phyloP scores from a whole-genome alignment of 2,329 filamentous ascomycete species.

The Scedosporium apiospermum region DNA sequence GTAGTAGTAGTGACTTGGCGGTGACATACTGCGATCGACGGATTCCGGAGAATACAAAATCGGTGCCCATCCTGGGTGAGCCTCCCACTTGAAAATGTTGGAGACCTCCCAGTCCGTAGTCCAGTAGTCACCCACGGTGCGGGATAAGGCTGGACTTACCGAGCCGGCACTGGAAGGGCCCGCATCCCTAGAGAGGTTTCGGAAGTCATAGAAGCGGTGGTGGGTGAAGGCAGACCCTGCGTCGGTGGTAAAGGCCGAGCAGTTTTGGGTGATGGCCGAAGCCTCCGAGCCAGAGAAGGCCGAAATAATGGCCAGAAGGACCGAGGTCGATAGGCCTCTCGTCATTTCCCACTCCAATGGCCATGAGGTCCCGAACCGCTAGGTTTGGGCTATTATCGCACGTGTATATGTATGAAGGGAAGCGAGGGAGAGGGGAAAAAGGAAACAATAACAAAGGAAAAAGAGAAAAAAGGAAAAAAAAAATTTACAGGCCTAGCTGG shows the following conservation, averaged over 20 bases:
- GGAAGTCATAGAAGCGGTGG: slow-evolving; percentile 1
- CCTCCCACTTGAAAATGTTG: background rate
- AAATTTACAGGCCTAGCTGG: no score
- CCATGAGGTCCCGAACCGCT: no score
- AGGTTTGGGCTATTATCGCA: no score
- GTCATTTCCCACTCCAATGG: no score
- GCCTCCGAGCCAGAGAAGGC: background rate
- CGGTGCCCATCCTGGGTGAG: background rate
- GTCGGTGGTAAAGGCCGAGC: background rate
- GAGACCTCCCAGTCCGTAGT: background rate
- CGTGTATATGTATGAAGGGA: no score
- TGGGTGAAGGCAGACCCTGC: background rate
- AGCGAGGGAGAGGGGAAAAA: no score
- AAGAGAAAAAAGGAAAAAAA: no score
- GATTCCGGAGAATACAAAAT: background rate
- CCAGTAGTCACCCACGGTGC: background rate
- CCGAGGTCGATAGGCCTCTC: background rate
- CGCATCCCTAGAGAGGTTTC: background rate
- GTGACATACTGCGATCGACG: background rate
- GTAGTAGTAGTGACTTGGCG: background rate
- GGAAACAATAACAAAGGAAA: no score
- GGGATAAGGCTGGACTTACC: background rate
- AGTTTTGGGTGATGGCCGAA: background rate
- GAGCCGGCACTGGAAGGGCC: background rate
- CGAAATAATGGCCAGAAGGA: background rate